phyloP scores from a whole-genome alignment of 805 yeast genomes.

The Myxozyma monticola region DNA sequence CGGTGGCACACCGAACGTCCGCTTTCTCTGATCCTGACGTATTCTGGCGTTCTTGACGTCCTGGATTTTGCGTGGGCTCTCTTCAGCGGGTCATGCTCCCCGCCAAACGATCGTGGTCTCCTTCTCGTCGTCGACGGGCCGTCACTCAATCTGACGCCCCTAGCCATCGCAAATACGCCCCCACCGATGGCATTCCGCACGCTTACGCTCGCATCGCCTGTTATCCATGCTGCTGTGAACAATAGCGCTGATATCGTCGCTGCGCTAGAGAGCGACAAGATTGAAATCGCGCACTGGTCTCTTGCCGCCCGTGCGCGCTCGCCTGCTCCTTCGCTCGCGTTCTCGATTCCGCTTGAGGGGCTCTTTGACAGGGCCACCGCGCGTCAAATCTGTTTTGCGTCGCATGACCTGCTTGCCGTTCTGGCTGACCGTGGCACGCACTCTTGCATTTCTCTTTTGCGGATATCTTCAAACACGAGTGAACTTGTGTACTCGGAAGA shows the following conservation, averaged over 20 bases:
- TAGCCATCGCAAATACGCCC: conserved; percentile 83
- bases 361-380: conserved; percentile 34
- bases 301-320: conserved; percentile 10
- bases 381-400: conserved; percentile 65
- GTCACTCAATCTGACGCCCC: conserved; percentile 69
- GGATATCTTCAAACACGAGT: background rate
- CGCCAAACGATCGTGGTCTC: conserved; percentile 76
- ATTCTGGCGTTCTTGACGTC: conserved; percentile 47
- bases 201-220: conserved; percentile 53
- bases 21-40: conserved; percentile 58
- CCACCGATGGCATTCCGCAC: conserved; percentile 87
- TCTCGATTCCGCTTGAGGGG: conserved; percentile 12
- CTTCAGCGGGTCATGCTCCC: conserved; percentile 64
- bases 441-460: conserved; percentile 12
- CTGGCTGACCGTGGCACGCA: conserved; percentile 50
- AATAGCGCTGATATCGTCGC: conserved; percentile 60
- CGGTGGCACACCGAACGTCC: conserved; percentile 91
- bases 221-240: conserved; percentile 66
- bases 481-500: conserved; percentile 11
- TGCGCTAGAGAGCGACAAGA: conserved; percentile 50
- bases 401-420: conserved; percentile 55
- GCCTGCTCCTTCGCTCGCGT: conserved; percentile 20
- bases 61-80: conserved; percentile 66
- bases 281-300: conserved; percentile 49
- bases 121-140: conserved; percentile 77